Evolutionary conservation across 2,329 filamentous ascomycete genomes (phyloP).

Genomic region (Curvularia sp.): DNA sequence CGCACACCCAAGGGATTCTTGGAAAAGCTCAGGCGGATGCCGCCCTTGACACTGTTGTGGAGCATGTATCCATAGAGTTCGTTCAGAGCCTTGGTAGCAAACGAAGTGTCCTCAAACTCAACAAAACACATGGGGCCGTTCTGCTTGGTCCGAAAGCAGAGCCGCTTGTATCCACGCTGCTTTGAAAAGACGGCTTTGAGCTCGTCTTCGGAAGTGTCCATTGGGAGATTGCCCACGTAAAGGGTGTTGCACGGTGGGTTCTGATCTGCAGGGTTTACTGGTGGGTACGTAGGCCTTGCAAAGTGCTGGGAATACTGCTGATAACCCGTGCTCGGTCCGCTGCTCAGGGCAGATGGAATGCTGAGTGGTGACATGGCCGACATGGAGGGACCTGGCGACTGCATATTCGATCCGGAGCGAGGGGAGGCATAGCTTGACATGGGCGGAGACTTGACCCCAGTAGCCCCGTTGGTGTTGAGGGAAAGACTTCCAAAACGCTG

Average conservation of each 20-base stretch:
- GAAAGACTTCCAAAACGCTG: slow-evolving; percentile 73
- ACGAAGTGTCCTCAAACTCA: slow-evolving; percentile 92
- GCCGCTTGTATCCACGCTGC: slow-evolving; percentile 91
- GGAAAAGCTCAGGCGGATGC: slow-evolving; percentile 93
- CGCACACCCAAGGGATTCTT: slow-evolving; percentile 96
- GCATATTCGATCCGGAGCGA: slow-evolving; percentile 57
- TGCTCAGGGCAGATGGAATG: slow-evolving; percentile 64
- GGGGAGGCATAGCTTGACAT: slow-evolving; percentile 62
- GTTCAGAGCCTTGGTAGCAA: slow-evolving; percentile 87
- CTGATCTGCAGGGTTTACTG: slow-evolving; percentile 92
- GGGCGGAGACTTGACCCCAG: slow-evolving; percentile 61
- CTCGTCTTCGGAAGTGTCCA: slow-evolving; percentile 93
- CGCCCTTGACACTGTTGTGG: slow-evolving; percentile 92
- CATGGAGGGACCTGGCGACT: slow-evolving; percentile 56
- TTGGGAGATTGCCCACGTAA: slow-evolving; percentile 95
- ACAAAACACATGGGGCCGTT: slow-evolving; percentile 99
- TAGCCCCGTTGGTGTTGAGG: slow-evolving; percentile 67
- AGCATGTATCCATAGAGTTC: slow-evolving; percentile 87
- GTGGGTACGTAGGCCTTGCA: slow-evolving; percentile 74
- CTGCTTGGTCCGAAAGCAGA: slow-evolving; percentile 93
- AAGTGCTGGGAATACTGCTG: slow-evolving; percentile 65
- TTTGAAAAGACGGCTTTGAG: slow-evolving; percentile 92
- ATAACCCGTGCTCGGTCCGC: slow-evolving; percentile 59
- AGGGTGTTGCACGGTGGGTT: slow-evolving; percentile 98
- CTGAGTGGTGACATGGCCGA: slow-evolving; percentile 59